phyloP scores from a whole-genome alignment of 2,329 filamentous ascomycete genomes.

The Xylaria sp. region DNA sequence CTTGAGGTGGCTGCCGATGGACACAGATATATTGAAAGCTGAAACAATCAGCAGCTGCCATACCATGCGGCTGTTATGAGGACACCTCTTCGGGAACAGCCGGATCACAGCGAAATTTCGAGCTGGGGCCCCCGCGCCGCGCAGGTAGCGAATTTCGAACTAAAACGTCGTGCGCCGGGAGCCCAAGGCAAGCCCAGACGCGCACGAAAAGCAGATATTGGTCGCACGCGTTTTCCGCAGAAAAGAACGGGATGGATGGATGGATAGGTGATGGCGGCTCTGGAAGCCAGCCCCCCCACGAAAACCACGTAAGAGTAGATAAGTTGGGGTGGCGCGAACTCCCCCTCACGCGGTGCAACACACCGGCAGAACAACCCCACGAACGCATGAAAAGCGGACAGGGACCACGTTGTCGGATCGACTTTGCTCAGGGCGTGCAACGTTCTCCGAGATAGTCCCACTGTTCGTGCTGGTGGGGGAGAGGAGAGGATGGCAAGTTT shows the following conservation, averaged over 20 bases:
- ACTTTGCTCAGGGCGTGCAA: constrained; percentile 29
- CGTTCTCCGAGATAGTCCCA: constrained; percentile 30
- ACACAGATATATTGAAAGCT: constrained; percentile 33
- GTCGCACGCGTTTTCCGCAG: constrained; percentile 20
- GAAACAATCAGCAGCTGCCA: constrained; percentile 24
- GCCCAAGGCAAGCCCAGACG: not conserved
- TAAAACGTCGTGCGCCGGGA: constrained; percentile 21
- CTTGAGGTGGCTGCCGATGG: constrained; percentile 23
- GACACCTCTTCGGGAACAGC: constrained; percentile 3
- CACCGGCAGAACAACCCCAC: constrained; percentile 26
- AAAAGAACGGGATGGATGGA: not conserved
- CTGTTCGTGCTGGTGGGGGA: constrained; percentile 1
- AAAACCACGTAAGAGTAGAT: constrained; percentile 1
- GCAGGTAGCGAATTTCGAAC: constrained; percentile 19
- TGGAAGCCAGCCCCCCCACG: not conserved
- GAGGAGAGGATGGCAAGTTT: not conserved
- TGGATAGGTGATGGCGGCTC: not conserved
- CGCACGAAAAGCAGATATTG: constrained; percentile 18
- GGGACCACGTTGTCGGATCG: constrained; percentile 37
- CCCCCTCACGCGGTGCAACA: constrained; percentile 34
- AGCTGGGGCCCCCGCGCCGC: constrained; percentile 10
- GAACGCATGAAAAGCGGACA: constrained; percentile 33
- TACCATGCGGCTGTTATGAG: constrained; percentile 13
- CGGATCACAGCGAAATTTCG: not conserved
- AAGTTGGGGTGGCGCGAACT: constrained; percentile 32